Base-by-base conservation (phyloP, 257 asterid species). In the Nicotiana tabacum region DNA sequence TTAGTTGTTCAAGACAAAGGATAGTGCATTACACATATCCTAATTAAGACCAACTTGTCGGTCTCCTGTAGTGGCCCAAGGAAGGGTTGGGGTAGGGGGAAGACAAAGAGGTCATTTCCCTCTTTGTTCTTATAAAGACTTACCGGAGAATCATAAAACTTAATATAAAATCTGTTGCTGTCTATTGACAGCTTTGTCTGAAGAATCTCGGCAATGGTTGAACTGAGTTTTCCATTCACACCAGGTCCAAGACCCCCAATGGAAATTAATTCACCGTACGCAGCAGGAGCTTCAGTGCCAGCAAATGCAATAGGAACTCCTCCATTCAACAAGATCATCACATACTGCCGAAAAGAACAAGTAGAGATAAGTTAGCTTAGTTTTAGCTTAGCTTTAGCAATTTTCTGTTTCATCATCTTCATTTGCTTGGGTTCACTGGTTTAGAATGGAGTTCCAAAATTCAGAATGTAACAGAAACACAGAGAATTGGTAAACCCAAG, bases 261-360 rank as follows among this genome's bases (percentile, higher is more conserved):
- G 83, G 99, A 96, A 84, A 92, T 90, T 69, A 96, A 79, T 77
- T 96, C 98, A 53, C 93, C 98, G 37, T 93, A 96, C 4, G 99
- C 99, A 84, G 99, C 96, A 33, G 98, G 98, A 87, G 93, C 98
- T 84, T 96, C 99, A 5, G 93, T 92, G 64, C 94, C 96, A 9
- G 91, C 97, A 84, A 96, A 96, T 21, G 94, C 84, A 83, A 96
- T 86, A 24, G 98, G 97, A 39, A 93, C 96, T 43, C 95, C 92
- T 77, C 97, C 97, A 77, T 96, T 96, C 86, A 96, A 85, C 89
- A 96, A 66, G 79, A 96, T 88, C 99, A 94, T 93, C 91, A 96
- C 98, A 83, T 90, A 93, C 97, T 93, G 84, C 56, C n/a, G 65
- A 43, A 77, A 78, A 86, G 4, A 66, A 51, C 80, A 76, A 27